Evolutionary conservation across 208 protist genomes (phyloP).

Genomic region (Trypanosomatidae sp.): DNA sequence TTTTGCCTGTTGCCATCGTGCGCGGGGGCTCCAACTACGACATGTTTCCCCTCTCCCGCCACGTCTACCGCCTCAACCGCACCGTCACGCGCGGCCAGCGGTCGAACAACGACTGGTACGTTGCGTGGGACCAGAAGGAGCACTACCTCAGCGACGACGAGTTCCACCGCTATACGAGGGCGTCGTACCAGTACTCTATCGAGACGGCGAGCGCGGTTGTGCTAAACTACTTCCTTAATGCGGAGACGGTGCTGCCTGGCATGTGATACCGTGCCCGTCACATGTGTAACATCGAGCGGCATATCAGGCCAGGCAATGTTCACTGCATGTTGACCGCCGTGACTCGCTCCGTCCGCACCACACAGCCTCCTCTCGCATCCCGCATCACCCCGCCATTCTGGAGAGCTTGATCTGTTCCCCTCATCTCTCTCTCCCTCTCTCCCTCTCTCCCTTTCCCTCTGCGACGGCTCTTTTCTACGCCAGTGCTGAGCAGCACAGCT

Average conservation of each 20-base stretch:
- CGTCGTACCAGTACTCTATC: conserved; percentile 57
- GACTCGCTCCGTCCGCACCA: neutral
- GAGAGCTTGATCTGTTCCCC: too few species aligned
- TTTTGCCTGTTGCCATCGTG: conserved; percentile 53
- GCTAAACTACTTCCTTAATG: conserved; percentile 54
- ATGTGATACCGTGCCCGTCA: neutral
- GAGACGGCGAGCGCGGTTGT: conserved; percentile 52
- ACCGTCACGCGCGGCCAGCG: neutral
- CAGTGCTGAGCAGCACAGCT: too few species aligned
- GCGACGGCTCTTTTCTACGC: too few species aligned
- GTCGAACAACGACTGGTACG: conserved; percentile 17
- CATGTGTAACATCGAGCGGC: neutral
- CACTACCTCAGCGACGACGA: conserved; percentile 38
- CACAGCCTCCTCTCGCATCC: neutral
- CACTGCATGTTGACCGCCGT: neutral
- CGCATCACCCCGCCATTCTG: neutral
- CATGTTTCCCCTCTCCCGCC: conserved; percentile 47
- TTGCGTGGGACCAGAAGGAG: conserved; percentile 56
- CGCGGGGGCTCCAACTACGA: conserved; percentile 55
- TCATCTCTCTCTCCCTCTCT: neutral
- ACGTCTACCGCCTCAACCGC: conserved; percentile 21
- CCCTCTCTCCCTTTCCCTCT: neutral
- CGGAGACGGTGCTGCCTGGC: conserved; percentile 28
- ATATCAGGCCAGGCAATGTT: neutral
- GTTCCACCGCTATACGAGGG: conserved; percentile 34